A percentile compares a stretch with the other conserved stretches of the same genome.
These are phyloP conservation scores for Aspergillus mulundensis DNA, from an alignment of 495 filamentous ascomycete genomes.

Conservation along the genomic window DNA sequence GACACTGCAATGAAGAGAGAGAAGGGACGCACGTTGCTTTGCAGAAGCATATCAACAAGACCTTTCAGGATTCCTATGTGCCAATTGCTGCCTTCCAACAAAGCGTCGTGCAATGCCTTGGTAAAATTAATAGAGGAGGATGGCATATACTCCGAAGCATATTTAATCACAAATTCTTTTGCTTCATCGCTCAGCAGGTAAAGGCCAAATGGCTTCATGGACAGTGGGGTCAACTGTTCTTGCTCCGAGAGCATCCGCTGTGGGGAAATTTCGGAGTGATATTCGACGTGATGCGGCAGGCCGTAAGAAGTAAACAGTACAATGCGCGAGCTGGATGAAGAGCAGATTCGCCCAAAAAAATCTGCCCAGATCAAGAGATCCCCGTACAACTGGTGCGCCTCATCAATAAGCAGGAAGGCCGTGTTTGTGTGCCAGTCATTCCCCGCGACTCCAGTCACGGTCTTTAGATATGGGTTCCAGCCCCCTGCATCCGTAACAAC, in stretches of 20 bases:
- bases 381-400: background rate
- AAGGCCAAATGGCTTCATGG: background rate
- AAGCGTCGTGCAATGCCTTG: background rate
- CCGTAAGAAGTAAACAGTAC: background rate
- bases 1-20: background rate
- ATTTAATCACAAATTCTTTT: background rate
- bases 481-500: no score
- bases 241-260: no score
- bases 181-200: background rate
- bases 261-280: no score
- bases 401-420: background rate
- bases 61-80: background rate
- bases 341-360: background rate
- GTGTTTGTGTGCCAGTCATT: background rate
- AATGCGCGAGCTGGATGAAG: background rate
- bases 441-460: background rate
- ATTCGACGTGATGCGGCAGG: background rate
- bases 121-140: background rate
- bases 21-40: background rate
- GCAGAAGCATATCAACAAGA: background rate
- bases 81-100: background rate
- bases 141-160: background rate
- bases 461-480: background rate
- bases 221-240: background rate
- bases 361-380: background rate